Evolutionary conservation across 176 grass and related monocot genomes (phyloP).

Genomic region (Avena sativa): DNA sequence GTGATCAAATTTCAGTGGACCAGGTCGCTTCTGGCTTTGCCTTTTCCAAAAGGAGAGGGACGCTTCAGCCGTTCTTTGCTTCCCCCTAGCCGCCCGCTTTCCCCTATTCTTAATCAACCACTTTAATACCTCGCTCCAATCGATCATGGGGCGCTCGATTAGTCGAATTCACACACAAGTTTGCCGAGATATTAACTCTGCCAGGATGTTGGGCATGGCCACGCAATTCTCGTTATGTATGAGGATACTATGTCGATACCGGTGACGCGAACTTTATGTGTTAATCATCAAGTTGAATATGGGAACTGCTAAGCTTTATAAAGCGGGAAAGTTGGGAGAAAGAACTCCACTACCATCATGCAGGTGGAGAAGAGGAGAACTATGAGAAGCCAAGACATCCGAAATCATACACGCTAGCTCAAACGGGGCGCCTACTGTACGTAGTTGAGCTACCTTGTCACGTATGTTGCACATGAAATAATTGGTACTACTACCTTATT

Average conservation of each 20-base stretch:
- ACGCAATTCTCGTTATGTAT: not conserved
- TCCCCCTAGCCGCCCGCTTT: not conserved
- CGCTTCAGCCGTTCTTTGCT: slow-evolving; percentile 44
- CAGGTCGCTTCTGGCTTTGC: not conserved
- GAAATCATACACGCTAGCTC: not conserved
- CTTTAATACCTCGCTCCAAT: slow-evolving; percentile 21
- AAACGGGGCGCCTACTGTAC: not conserved
- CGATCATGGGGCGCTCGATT: not conserved
- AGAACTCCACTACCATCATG: slow-evolving; percentile 2
- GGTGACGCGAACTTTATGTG: not conserved
- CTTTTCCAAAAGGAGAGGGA: slow-evolving; percentile 32
- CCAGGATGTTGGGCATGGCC: not conserved
- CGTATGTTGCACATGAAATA: not conserved
- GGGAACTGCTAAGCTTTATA: not conserved
- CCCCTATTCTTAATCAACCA: slow-evolving; percentile 12
- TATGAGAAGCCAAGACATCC: not conserved
- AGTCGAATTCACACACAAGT: not conserved
- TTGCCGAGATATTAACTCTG: not conserved
- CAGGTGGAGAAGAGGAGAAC: not conserved
- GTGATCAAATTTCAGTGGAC: slow-evolving; percentile 31
- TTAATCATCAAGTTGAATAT: slow-evolving; percentile 8
- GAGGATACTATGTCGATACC: not conserved
- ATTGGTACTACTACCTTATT: not conserved
- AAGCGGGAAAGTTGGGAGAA: not conserved
- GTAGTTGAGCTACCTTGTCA: not conserved